A percentile compares a stretch with the other conserved stretches of the same genome.
These are phyloP conservation scores for Orbilia javanica DNA, from an alignment of 2,329 filamentous ascomycete species.

Conservation along the genomic window DNA sequence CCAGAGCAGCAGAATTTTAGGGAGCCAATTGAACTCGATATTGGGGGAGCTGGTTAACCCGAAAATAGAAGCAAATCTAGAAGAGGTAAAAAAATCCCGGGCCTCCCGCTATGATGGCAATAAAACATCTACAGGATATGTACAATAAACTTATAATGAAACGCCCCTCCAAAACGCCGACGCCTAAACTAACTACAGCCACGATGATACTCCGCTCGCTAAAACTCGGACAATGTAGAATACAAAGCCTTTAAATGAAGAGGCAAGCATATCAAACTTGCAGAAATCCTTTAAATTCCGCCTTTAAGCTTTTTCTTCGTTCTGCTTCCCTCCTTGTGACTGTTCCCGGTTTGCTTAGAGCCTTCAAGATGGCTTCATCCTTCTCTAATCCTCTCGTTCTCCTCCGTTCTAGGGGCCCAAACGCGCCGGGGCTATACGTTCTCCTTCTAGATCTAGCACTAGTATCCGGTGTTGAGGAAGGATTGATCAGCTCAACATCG, in stretches of 20 bases:
- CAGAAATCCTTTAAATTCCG: conserved; percentile 35
- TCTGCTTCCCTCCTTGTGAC: conserved; percentile 45
- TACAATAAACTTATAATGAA: conserved; percentile 22
- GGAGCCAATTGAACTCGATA: conserved; percentile 20
- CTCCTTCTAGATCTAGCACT: conserved; percentile 15
- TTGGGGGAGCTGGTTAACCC: neutral
- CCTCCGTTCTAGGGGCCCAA: conserved; percentile 29
- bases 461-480: neutral
- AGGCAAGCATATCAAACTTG: neutral
- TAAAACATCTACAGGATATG: neutral
- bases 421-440: conserved; percentile 9
- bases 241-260: neutral
- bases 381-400: conserved; percentile 43
- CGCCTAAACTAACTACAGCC: neutral
- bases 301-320: conserved; percentile 40
- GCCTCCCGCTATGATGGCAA: neutral
- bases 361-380: conserved; percentile 45
- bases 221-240: neutral
- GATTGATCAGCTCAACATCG: neutral
- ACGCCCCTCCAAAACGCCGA: neutral
- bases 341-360: conserved; percentile 40
- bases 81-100: neutral
- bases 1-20: neutral
- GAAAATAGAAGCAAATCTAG: neutral
- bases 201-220: conserved; percentile 2